Base-by-base conservation (phyloP, 768 basidiomycete genomes). In the Filobasidium floriforme region DNA sequence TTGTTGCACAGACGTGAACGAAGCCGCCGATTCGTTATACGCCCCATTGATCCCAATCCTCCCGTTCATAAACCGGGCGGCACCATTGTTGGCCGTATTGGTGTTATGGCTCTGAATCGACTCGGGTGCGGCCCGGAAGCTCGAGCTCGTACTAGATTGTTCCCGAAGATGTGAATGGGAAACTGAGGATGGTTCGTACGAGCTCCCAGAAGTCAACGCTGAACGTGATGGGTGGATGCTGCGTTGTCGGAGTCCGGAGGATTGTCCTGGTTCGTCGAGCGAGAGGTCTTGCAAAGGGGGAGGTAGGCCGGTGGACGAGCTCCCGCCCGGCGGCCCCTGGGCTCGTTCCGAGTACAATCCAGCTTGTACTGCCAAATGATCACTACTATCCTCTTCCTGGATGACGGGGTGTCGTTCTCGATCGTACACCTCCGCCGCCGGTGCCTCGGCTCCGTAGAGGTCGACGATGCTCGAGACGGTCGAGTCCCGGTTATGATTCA, bases 1-100 rank as follows among this genome's bases (percentile, higher is more conserved):
- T 40, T 76, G 73, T 60, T 75, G 77, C 12, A 66, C 62, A 1
- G 70, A 70, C 1, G 44, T 14, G 15, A 41, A 62, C 19, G 61
- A 62, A 11, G 29, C 54, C 4, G 54, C 54, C 26, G 54, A 57
- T 57, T 24, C 54, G 54, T 43, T 43, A 41, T 60, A 60, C 1
- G 11, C 37, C 10, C 59, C 41, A 4, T 60, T 43, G 29, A 43
- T 40, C 59, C 41, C 32, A n/a, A 29, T 29, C 28, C 55, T 4
- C 2, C 15, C 24, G 28, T 59, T 59, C 24, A 59, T 7, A 18
- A 37, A 37, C 32, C 32, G 32, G 32, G 32, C 32, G 32, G n/a
- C n/a, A n/a, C n/a, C n/a, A n/a, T n/a, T n/a, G n/a, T n/a, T n/a
- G n/a, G n/a, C n/a, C n/a, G n/a, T n/a, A n/a, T 37, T 37, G 32